Percentiles rank a stretch among this genome's conserved stretches.
Conservation (phyloP, 2,329 filamentous ascomycete genomes). For the Magnaporthiopsis incrustans region DNA sequence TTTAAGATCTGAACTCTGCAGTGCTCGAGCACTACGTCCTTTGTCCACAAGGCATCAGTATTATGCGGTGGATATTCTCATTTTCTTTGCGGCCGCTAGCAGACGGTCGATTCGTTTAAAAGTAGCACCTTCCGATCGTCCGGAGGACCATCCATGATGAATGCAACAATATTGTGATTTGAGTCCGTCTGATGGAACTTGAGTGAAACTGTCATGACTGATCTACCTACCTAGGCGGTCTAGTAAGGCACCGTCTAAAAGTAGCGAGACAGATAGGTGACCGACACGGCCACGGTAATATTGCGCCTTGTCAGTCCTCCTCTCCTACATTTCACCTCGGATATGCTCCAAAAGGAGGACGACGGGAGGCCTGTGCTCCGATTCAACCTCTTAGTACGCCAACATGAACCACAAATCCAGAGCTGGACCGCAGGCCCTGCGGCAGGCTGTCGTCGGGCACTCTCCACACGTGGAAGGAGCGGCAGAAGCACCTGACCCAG, state of each 20-base stretch:
- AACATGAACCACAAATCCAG: slow-evolving; percentile 77
- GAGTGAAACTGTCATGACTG: neutral
- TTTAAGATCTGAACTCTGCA: neutral
- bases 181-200: neutral
- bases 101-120: neutral
- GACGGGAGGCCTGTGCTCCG: neutral
- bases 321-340: neutral
- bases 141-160: neutral
- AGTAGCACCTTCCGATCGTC: neutral
- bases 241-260: too few relatives aligned
- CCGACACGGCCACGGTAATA: neutral
- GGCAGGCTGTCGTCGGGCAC: slow-evolving; percentile 57
- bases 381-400: slow-evolving; percentile 47
- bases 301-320: neutral
- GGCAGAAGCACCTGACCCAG: slow-evolving; percentile 65
- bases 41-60: neutral
- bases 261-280: neutral
- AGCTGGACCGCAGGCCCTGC: slow-evolving; percentile 48
- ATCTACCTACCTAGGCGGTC: too few relatives aligned
- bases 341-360: neutral
- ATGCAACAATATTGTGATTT: neutral
- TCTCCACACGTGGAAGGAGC: slow-evolving; percentile 66
- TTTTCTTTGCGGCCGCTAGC: neutral
- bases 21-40: neutral
- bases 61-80: neutral